Percentiles rank a stretch among this genome's conserved stretches.
Evolutionary conservation across 768 basidiomycete genomes (phyloP).

Genomic region (Mycena floridula): DNA sequence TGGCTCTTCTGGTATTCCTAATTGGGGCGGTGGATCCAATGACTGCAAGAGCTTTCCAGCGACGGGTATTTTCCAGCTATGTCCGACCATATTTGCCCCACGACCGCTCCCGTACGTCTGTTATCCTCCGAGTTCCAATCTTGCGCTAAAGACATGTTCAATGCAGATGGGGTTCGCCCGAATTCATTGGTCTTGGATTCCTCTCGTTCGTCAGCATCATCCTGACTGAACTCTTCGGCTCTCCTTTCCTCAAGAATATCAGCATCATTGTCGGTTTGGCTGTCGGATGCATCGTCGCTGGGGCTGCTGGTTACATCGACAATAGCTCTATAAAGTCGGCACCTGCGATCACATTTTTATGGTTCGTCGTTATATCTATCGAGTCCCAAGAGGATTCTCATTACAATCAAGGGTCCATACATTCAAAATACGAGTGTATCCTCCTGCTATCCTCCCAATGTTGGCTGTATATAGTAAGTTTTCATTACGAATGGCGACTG

Average conservation of each 20-base stretch:
- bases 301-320: constrained; percentile 73
- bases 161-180: constrained; percentile 68
- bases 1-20: constrained; percentile 64
- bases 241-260: constrained; percentile 79
- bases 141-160: not conserved
- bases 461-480: constrained; percentile 29
- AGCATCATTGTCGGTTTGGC: constrained; percentile 70
- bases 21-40: constrained; percentile 85
- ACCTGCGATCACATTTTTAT: constrained; percentile 78
- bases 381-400: not conserved
- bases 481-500: not conserved
- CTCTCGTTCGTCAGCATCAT: constrained; percentile 73
- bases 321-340: constrained; percentile 55
- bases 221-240: constrained; percentile 76
- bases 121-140: not conserved
- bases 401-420: constrained; percentile 49
- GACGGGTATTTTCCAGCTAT: constrained; percentile 63
- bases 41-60: constrained; percentile 56
- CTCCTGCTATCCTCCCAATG: constrained; percentile 54
- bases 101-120: constrained; percentile 51
- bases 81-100: constrained; percentile 67
- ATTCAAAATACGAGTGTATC: constrained; percentile 73
- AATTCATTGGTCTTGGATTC: constrained; percentile 86
- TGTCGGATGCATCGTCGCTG: constrained; percentile 78
- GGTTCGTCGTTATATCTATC: constrained; percentile 29